Evolutionary conservation across 768 basidiomycete genomes (phyloP), one percentile per base, ranked within the genome.

Genomic region (Multifurca ochricompacta): DNA sequence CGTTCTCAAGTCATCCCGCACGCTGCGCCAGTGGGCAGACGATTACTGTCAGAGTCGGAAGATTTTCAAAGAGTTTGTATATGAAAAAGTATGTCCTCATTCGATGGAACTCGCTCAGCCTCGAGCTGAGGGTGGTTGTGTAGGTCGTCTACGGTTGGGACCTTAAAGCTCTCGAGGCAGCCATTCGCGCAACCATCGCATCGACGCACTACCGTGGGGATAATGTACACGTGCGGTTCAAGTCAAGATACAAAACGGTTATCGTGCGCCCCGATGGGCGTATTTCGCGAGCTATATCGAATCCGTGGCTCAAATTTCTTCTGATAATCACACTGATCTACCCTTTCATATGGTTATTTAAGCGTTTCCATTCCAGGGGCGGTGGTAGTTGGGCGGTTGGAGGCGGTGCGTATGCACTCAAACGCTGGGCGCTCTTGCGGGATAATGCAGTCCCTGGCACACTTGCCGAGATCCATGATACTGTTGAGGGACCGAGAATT

Each of bases 311-410:
- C 63, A 82, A 81, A 60, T 74, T 86, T 60, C 64, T 91, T 11
- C 74, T 82, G 19, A 80, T 83, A 62, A 71, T 91, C 53, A 73
- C 82, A 11, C 67, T 90, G 54, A 74, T 92, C 54, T 91, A 80
- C 64, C 89, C 88, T 0, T 81, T 89, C 66, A 75, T 91, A 58
- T 91, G 87, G 88, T 68, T 91, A 3, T 89, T 80, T 68, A 81
- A 81, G 65, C 79, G 82, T 4, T 85, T 86, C 67, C 75, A 83
- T 61, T 63, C 72, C 5, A 71, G 69, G 0, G 87, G 87, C 8
- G 89, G 89, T 6, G 90, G 85, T 0, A 69, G 71, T 10, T 91
- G 89, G 89, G 72, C 77, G 59, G 81, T 90, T 6, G 83, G 82
- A 48, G 88, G 88, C 18, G 81, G 81, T 13, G 86, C 83, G 10